Conservation (phyloP, 768 basidiomycete genomes). For the Mycena maculata region DNA sequence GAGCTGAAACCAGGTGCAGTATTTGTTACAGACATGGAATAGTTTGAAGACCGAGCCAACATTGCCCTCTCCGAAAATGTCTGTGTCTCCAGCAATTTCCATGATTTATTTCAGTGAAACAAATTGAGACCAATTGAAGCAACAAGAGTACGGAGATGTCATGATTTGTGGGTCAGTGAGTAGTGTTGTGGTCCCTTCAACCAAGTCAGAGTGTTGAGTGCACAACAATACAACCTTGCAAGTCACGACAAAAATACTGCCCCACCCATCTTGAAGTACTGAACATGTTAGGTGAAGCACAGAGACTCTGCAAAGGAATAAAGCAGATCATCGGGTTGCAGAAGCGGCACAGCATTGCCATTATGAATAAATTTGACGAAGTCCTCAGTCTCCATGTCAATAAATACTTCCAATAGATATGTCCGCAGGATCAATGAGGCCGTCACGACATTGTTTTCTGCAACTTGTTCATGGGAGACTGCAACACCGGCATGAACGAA, state of each 20-base stretch:
- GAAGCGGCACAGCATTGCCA: slow-evolving; percentile 28
- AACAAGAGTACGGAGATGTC: slow-evolving; percentile 8
- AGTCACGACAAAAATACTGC: slow-evolving; percentile 41
- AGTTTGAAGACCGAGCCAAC: not conserved
- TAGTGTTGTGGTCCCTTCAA: not conserved
- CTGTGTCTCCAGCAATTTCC: not conserved
- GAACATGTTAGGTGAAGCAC: slow-evolving; percentile 42
- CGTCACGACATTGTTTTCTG: not conserved
- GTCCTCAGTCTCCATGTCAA: slow-evolving; percentile 17
- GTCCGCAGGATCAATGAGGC: not conserved
- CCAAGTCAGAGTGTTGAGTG: not conserved
- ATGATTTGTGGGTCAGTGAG: slow-evolving; percentile 19
- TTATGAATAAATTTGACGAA: slow-evolving; percentile 44
- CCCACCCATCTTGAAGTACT: slow-evolving; percentile 38
- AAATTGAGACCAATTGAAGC: not conserved
- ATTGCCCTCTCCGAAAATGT: slow-evolving; percentile 16
- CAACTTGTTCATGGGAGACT: not conserved
- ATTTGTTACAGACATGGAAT: slow-evolving; percentile 16
- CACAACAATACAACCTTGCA: slow-evolving; percentile 36
- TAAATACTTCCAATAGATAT: slow-evolving; percentile 37
- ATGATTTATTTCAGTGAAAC: not conserved
- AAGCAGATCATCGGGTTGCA: slow-evolving; percentile 2
- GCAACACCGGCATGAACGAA: slow-evolving; percentile 24
- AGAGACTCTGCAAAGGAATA: slow-evolving; percentile 34
- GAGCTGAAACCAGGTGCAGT: slow-evolving; percentile 15